Base-by-base conservation (phyloP, 306 rosid species). In the Styphnolobium japonicum region DNA sequence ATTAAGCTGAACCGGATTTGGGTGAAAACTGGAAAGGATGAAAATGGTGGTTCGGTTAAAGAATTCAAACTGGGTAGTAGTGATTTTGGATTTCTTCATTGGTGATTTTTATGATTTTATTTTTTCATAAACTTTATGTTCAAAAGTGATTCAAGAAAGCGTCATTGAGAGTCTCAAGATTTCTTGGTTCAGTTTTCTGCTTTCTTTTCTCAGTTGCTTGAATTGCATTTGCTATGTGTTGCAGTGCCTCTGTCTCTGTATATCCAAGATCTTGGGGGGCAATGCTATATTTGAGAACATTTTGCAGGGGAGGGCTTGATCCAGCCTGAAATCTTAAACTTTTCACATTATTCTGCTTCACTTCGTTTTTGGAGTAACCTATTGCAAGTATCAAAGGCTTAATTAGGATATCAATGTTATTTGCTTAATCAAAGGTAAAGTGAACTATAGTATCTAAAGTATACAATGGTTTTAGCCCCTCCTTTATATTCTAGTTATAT, bases 91-190 rank as follows among this genome's bases (percentile, higher is more conserved):
- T 60, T 58, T 74, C 19, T 80, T 49, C 5, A 0, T 10, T 3
- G 39, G 45, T 29, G 29, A 21, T 40, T 25, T 27, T 51, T 11
- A 25, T 3, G 12, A 25, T 25, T 23, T 6, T 5, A 11, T 25
- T 25, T 25, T 53, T 27, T 4, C 6, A 45, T 77, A 33, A 37
- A 62, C 11, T 53, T 53, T 67, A 7, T 82, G 80, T 75, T 81
- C 84, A 85, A 83, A 76, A 84, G 86, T 36, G 14, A 61, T 84
- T 86, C 85, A 81, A 85, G 85, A 86, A 86, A 85, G 89, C 80
- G 77, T 86, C 40, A 81, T 67, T 67, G 40, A 58, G 31, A 61
- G 81, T 51, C 80, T 67, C 15, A 62, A 65, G 48, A 37, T 86
- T 80, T 69, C 60, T 73, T 74, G 67, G 60, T 77, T 80, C 42